Evolutionary conservation across 805 yeast genomes (phyloP), one percentile per base, ranked within the genome.

Genomic region (Geotrichum ghanense): DNA sequence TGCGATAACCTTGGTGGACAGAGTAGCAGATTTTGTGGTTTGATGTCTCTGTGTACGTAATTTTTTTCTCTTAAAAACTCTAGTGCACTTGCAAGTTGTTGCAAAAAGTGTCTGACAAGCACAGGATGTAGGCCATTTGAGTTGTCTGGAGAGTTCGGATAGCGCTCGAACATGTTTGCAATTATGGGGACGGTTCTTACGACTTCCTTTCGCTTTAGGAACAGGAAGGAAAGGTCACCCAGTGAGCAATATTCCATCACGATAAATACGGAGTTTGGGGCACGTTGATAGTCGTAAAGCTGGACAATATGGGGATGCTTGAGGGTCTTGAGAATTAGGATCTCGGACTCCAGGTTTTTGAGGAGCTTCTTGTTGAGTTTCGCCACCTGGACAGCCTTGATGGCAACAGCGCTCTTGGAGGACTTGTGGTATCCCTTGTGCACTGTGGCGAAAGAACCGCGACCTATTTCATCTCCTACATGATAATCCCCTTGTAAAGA

Each of bases 221-320:
- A 89, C 55, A 92, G 82, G 58, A 80, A 85, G 0, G 95, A 84
- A 51, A 92, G 72, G 65, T 92, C 98, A 12, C 98, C 98, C 60
- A 92, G 69, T 1, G 97, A 80, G 62, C 98, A 92, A 67, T 87
- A 92, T 63, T 92, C 97, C 97, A 92, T 92, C 16, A 90, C 80
- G 51, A 92, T 69, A 61, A 87, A 90, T 68, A 88, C 86, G 63
- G 89, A 86, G 9, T 78, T 62, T 31, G 63, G 58, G 1, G 95
- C 82, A 59, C 86, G 82, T 49, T 79, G 78, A 59, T 87, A 88
- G 59, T 90, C 97, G 50, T 85, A 66, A 43, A 92, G 69, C 16
- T 81, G 81, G 9, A 92, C 98, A 47, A 92, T 83, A 62, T 92
- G 97, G 1, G 96, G 95, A 58, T 92, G 95, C 55, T 82, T 80